A percentile compares a stretch with the other conserved stretches of the same genome.
These are phyloP conservation scores for Pichia californica DNA, from an alignment of 805 yeast genomes.

Conservation along the genomic window DNA sequence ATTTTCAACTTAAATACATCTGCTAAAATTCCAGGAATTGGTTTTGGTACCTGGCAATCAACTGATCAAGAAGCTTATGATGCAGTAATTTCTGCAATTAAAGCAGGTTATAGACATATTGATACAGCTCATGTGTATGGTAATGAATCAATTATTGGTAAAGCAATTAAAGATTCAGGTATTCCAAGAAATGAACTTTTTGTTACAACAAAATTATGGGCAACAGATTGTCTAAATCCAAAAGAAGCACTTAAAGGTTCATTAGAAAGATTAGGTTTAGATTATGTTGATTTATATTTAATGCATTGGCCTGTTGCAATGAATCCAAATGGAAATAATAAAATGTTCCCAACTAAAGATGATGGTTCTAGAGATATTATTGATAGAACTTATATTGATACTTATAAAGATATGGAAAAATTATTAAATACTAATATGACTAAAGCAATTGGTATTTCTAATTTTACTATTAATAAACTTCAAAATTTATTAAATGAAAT, in stretches of 20 bases:
- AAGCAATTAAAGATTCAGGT: constrained; percentile 43
- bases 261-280: constrained; percentile 38
- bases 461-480: constrained; percentile 53
- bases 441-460: constrained; percentile 73
- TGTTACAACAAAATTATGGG: constrained; percentile 60
- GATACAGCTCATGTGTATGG: constrained; percentile 69
- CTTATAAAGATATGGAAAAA: constrained; percentile 63
- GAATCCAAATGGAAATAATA: constrained; percentile 28
- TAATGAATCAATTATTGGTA: constrained; percentile 55
- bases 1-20: too few relatives aligned
- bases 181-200: constrained; percentile 28
- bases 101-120: constrained; percentile 67
- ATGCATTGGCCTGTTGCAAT: constrained; percentile 60
- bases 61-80: too few relatives aligned
- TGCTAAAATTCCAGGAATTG: too few relatives aligned
- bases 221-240: constrained; percentile 31
- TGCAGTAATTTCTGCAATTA: constrained; percentile 39
- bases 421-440: constrained; percentile 47
- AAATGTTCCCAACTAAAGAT: constrained; percentile 30
- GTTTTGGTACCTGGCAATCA: too few relatives aligned
- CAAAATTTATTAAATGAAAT: constrained; percentile 47
- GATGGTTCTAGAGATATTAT: constrained; percentile 30
- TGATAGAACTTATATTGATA: constrained; percentile 41
- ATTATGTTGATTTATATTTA: constrained; percentile 58
- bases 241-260: constrained; percentile 37